Percentiles rank a stretch among this genome's conserved stretches.
phyloP scores from a whole-genome alignment of 2,329 filamentous ascomycete species.

The Aspergillus pseudonomiae region DNA sequence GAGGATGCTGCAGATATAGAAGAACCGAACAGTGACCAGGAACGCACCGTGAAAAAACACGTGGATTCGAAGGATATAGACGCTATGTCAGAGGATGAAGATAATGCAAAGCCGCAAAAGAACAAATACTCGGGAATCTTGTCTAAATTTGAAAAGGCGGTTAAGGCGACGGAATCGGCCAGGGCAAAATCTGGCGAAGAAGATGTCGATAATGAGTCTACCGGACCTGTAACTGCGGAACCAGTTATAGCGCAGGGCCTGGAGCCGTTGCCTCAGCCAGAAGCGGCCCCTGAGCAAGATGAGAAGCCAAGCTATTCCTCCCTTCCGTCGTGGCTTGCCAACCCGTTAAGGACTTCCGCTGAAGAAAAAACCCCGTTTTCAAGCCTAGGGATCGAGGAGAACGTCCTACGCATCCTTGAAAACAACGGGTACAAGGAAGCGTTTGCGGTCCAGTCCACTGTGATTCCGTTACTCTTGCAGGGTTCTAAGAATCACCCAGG shows the following conservation, averaged over 20 bases:
- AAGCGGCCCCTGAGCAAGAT: conserved; percentile 58
- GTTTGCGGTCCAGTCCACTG: conserved; percentile 77
- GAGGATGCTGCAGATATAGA: conserved; percentile 32
- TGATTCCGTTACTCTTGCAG: conserved; percentile 78
- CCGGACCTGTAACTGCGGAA: conserved; percentile 23
- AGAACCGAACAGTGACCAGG: conserved; percentile 9
- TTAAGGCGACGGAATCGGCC: conserved; percentile 24
- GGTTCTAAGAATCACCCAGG: conserved; percentile 64
- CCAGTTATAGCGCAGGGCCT: conserved; percentile 58
- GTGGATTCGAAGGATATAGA: conserved; percentile 10
- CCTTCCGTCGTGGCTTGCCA: conserved; percentile 77
- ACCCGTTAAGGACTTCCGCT: conserved; percentile 70
- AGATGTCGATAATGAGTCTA: conserved; percentile 14
- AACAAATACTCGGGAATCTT: conserved; percentile 40
- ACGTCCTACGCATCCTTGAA: conserved; percentile 64
- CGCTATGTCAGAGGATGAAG: conserved; percentile 27
- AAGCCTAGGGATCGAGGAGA: conserved; percentile 64
- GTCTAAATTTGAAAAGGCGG: conserved; percentile 45
- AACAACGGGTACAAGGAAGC: conserved; percentile 71
- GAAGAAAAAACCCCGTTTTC: conserved; percentile 64
- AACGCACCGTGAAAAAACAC: conserved; percentile 1
- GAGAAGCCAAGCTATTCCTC: conserved; percentile 72
- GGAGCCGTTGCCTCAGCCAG: conserved; percentile 76
- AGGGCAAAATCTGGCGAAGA: conserved; percentile 17
- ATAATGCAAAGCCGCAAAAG: conserved; percentile 24